A percentile compares a stretch with the other conserved stretches of the same genome.
phyloP scores from a whole-genome alignment of 2,329 filamentous ascomycete species.

The Scleromitrula shiraiana region DNA sequence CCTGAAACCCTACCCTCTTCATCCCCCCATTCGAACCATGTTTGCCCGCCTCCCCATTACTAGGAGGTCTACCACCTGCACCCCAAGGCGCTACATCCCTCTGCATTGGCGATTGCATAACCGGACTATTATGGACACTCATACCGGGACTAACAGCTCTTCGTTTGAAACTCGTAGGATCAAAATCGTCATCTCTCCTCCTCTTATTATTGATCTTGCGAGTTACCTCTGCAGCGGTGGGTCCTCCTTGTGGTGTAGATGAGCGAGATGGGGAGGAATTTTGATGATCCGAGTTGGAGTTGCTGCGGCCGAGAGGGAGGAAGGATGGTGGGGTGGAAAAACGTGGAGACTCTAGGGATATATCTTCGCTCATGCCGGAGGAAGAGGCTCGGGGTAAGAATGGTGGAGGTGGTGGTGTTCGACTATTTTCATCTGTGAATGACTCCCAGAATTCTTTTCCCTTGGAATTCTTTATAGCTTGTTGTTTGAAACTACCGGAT shows the following conservation, averaged over 20 bases:
- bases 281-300: slow-evolving; percentile 17
- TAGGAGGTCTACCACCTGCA: slow-evolving; percentile 63
- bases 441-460: slow-evolving; percentile 72
- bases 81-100: slow-evolving; percentile 65
- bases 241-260: slow-evolving; percentile 34
- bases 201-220: slow-evolving; percentile 74
- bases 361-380: slow-evolving; percentile 58
- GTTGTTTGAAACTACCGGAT: slow-evolving; percentile 66
- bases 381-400: slow-evolving; percentile 52
- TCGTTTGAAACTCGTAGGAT: slow-evolving; percentile 80
- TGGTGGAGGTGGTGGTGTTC: slow-evolving; percentile 42
- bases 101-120: slow-evolving; percentile 77
- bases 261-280: slow-evolving; percentile 26
- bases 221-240: slow-evolving; percentile 65
- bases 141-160: slow-evolving; percentile 86
- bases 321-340: slow-evolving; percentile 25
- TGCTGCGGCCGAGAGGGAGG: slow-evolving; percentile 4
- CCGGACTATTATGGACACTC: slow-evolving; percentile 82
- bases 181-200: slow-evolving; percentile 85
- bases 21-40: slow-evolving; percentile 29
- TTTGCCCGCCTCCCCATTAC: slow-evolving; percentile 43
- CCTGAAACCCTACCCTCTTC: slow-evolving; percentile 68
- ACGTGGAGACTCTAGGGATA: slow-evolving; percentile 34
- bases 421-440: slow-evolving; percentile 60
- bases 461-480: slow-evolving; percentile 63